Conservation (phyloP, 345 rosid species). For the Nasturtium officinale region DNA sequence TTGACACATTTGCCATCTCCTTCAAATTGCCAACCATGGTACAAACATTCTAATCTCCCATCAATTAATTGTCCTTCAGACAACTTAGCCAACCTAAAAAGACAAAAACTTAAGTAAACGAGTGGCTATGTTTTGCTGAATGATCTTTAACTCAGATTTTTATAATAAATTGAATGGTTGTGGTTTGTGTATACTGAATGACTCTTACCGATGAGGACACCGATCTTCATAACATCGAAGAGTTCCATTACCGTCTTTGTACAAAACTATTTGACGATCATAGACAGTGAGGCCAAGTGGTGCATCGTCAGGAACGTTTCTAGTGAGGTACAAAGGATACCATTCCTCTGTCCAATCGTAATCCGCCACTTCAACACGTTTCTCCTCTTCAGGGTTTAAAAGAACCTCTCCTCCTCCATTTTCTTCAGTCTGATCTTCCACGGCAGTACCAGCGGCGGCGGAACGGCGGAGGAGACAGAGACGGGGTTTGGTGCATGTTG, state of each 20-base stretch:
- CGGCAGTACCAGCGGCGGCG: conserved; percentile 14
- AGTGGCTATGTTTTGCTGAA: conserved; percentile 6
- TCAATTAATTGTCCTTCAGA: conserved; percentile 91
- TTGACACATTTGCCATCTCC: conserved; percentile 84
- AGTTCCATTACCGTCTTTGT: conserved; percentile 67
- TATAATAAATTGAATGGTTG: conserved; percentile 5
- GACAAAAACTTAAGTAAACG: no score
- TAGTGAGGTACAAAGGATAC: conserved; percentile 86
- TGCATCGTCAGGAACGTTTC: conserved; percentile 82
- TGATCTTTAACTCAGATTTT: background rate
- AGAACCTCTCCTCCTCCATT: conserved; percentile 38
- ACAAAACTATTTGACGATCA: conserved; percentile 80
- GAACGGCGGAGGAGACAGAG: conserved; percentile 34
- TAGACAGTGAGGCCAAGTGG: conserved; percentile 89
- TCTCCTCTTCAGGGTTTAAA: conserved; percentile 47
- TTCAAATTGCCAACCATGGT: conserved; percentile 97
- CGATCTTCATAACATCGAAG: conserved; percentile 81
- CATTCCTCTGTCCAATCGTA: conserved; percentile 93
- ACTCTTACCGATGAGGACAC: conserved; percentile 81
- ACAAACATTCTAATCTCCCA: conserved; percentile 88
- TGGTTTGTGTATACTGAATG: background rate
- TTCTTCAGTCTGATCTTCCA: conserved; percentile 14
- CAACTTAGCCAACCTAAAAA: conserved; percentile 75
- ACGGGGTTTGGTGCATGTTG: conserved; percentile 23
- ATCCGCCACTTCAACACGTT: conserved; percentile 47